Base-by-base conservation (phyloP, 805 yeast species). In the Barnettozyma californica region DNA sequence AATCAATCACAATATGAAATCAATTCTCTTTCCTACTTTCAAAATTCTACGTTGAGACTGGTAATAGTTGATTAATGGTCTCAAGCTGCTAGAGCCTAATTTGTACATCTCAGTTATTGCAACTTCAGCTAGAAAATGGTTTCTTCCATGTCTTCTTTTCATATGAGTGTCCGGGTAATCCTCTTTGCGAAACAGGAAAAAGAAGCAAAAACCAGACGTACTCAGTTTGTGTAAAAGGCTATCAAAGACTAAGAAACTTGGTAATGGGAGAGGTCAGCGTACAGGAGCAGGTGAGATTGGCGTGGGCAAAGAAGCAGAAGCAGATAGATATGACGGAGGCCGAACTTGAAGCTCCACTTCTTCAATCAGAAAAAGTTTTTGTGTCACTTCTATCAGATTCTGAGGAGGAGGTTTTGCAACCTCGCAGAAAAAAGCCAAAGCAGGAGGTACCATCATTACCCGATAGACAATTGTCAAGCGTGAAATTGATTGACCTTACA, bases 261-360 rank as follows among this genome's bases (percentile, higher is more conserved):
- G 16, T 13, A 16, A 34, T 34, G 37, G 18, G 20, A 9, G 37
- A 8, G 9, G 5, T 20, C 27, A 38, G 41, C 14, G 52, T 53
- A 4, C 45, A 43, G n/a, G 56, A 55, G 2, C 44, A 46, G 13
- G 60, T 57, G 5, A 44, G 58, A 20, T 20, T n/a, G 19, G 41
- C 54, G 2, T 57, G 60, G 60, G 37, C 46, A 31, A 41, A 38
- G 42, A 47, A 53, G 16, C 46, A 47, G 14, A 49, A 35, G 16
- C 10, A 20, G 27, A 9, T 2, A 13, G 16, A 16, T 2, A 19
- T 20, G 6, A 25, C 36, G 19, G 11, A 26, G 6, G 19, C 46
- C 5, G 21, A 13, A 35, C 16, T 20, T 2, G 38, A 29, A 13
- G 11, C 34, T 25, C 18, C 29, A 8, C 27, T n/a, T 27, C 29